Percentiles rank a stretch among this genome's conserved stretches.
Evolutionary conservation across 2,329 filamentous ascomycete species (phyloP).

Genomic region (Aspergillus oerlinghausenensis): DNA sequence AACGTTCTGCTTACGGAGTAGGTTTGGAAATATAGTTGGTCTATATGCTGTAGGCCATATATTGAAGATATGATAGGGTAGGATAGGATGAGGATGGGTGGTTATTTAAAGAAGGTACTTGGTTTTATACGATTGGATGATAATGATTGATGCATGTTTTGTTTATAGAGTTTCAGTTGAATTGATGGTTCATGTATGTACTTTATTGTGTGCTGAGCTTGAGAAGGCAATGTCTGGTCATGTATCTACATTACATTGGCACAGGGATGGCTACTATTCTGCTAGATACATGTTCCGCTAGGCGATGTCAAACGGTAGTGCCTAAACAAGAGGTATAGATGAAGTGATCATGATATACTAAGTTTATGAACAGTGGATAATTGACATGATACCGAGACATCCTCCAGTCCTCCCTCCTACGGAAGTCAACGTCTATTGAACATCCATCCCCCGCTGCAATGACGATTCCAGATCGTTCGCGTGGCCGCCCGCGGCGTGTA

Average conservation of each 20-base stretch:
- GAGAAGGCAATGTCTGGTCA: background rate
- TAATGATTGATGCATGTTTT: slow-evolving; percentile 5
- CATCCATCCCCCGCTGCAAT: slow-evolving; percentile 56
- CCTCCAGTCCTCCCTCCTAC: background rate
- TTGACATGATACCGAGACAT: background rate
- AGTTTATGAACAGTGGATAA: slow-evolving; percentile 4
- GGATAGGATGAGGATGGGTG: background rate
- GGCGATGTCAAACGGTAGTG: no score
- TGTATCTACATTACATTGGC: background rate
- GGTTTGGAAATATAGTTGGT: background rate
- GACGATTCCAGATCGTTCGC: slow-evolving; percentile 46
- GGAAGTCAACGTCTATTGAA: slow-evolving; percentile 20
- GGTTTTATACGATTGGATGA: background rate
- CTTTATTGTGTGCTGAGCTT: background rate
- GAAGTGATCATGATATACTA: slow-evolving; percentile 5
- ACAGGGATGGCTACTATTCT: no score
- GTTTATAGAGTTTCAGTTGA: background rate
- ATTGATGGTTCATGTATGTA: background rate
- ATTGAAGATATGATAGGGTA: background rate
- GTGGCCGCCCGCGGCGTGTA: slow-evolving; percentile 39
- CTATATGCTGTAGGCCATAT: background rate
- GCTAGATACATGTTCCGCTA: no score
- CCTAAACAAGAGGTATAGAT: background rate
- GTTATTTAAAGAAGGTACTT: no score
- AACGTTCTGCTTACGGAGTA: slow-evolving; percentile 4